phyloP scores from a whole-genome alignment of 192 early-diverging fungal genomes.

The Allomyces macrogynus region DNA sequence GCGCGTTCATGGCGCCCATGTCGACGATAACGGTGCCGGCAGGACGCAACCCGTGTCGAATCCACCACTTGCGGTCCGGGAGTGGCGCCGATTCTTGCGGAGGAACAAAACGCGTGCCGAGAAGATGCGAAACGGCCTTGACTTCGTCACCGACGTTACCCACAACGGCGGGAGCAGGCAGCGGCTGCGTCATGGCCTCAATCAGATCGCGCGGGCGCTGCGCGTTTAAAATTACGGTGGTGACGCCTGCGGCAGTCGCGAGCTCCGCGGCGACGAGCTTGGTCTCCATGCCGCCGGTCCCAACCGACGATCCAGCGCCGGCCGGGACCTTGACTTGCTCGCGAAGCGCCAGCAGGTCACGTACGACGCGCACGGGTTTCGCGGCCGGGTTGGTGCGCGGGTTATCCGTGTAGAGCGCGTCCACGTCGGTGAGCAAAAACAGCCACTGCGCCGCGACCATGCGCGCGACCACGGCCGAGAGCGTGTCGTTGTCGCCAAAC shows the following conservation, averaged over 20 bases:
- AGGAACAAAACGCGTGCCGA: constrained; percentile 68
- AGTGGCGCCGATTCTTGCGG: constrained; percentile 58
- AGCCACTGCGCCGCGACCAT: constrained; percentile 94
- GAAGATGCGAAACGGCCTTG: constrained; percentile 10
- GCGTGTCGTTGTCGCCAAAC: constrained; percentile 98
- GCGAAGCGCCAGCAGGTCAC: constrained; percentile 61
- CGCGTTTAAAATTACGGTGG: constrained; percentile 70
- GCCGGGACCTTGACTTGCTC: constrained; percentile 66
- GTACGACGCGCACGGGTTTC: constrained; percentile 58
- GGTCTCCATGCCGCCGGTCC: constrained; percentile 97
- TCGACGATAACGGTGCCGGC: constrained; percentile 74
- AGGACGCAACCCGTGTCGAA: constrained; percentile 76
- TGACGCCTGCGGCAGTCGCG: constrained; percentile 81
- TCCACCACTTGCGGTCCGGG: constrained; percentile 97
- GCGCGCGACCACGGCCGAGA: constrained; percentile 86
- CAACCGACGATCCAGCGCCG: constrained; percentile 57
- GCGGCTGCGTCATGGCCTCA: constrained; percentile 52
- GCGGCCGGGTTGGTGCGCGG: constrained; percentile 79
- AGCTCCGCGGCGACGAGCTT: constrained; percentile 96
- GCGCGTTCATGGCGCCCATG: constrained; percentile 62
- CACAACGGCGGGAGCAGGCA: constrained; percentile 10
- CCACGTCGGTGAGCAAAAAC: constrained; percentile 95
- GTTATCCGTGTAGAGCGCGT: constrained; percentile 92
- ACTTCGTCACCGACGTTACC: constrained; percentile 11
- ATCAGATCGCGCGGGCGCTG: constrained; percentile 55